Percentiles rank a stretch among this genome's conserved stretches.
Evolutionary conservation across 1,139 yeast species (phyloP).

Genomic region (Yamadazyma aaseri): DNA sequence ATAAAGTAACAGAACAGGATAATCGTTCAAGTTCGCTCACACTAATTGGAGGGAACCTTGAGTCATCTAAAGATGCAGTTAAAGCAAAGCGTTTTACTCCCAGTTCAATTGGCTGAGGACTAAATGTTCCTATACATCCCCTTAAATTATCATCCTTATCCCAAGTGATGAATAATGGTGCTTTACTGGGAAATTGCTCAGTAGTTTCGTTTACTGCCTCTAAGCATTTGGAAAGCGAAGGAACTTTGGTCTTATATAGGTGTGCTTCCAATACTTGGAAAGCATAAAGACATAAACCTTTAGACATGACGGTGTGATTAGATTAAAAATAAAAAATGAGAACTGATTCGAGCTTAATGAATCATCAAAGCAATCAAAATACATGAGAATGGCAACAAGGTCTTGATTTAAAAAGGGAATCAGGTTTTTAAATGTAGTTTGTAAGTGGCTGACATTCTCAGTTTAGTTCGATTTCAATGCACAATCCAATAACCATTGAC

Average conservation of each 20-base stretch:
- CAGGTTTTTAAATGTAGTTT: too few relatives aligned
- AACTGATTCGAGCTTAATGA: too few relatives aligned
- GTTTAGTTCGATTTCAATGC: too few relatives aligned
- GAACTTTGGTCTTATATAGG: conserved; percentile 17
- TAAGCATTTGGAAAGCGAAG: conserved; percentile 19
- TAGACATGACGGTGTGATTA: conserved; percentile 29
- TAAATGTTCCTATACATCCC: conserved; percentile 93
- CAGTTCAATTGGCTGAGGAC: conserved; percentile 36
- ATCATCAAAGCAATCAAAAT: too few relatives aligned
- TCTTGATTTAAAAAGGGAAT: too few relatives aligned
- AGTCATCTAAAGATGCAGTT: conserved; percentile 70
- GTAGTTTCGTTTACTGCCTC: conserved; percentile 17
- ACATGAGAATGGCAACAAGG: too few relatives aligned
- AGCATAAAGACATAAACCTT: conserved; percentile 39
- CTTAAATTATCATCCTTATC: conserved; percentile 57
- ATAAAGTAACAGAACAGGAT: conserved; percentile 57
- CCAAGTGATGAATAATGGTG: conserved; percentile 84
- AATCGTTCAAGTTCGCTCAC: conserved; percentile 49
- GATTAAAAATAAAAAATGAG: too few relatives aligned
- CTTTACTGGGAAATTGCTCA: conserved; percentile 43
- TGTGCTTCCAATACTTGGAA: conserved; percentile 33
- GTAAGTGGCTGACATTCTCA: too few relatives aligned
- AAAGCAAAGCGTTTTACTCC: conserved; percentile 67
- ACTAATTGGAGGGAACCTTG: conserved; percentile 70
- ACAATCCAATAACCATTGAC: too few relatives aligned